phyloP scores from a whole-genome alignment of 768 basidiomycete species.

The Harrya chromipes region DNA sequence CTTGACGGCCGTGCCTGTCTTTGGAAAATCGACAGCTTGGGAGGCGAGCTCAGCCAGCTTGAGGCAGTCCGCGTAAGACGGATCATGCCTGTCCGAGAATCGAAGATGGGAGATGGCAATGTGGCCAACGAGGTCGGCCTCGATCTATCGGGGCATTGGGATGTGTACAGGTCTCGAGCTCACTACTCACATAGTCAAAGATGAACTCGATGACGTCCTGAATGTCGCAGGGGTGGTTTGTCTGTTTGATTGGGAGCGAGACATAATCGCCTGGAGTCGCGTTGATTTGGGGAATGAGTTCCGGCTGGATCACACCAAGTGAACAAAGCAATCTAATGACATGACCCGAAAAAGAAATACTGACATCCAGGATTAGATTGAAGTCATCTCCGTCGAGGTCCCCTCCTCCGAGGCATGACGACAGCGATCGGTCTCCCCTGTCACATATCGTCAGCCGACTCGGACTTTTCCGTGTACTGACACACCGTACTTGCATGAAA shows the following conservation, averaged over 20 bases:
- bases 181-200: constrained; percentile 40
- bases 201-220: constrained; percentile 47
- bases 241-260: constrained; percentile 34
- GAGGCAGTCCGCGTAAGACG: constrained; percentile 36
- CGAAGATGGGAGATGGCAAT: constrained; percentile 44
- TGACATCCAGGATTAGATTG: constrained; percentile 45
- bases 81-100: constrained; percentile 40
- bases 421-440: constrained; percentile 43
- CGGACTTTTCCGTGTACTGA: not conserved
- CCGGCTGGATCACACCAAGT: constrained; percentile 21
- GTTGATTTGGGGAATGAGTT: constrained; percentile 26
- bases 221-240: constrained; percentile 34
- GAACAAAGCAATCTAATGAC: constrained; percentile 7
- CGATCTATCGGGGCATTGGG: constrained; percentile 22
- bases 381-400: constrained; percentile 54
- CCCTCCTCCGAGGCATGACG: constrained; percentile 50
- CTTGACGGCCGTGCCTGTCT: constrained; percentile 42
- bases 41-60: constrained; percentile 43
- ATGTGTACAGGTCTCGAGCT: not conserved
- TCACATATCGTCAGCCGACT: constrained; percentile 3
- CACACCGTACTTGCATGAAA: constrained; percentile 42
- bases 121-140: constrained; percentile 39
- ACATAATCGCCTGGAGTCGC: constrained; percentile 38
- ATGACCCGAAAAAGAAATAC: constrained; percentile 2
- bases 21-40: constrained; percentile 48